phyloP scores from a whole-genome alignment of 108 stramenopile species.

The Cyclotella sp. region DNA sequence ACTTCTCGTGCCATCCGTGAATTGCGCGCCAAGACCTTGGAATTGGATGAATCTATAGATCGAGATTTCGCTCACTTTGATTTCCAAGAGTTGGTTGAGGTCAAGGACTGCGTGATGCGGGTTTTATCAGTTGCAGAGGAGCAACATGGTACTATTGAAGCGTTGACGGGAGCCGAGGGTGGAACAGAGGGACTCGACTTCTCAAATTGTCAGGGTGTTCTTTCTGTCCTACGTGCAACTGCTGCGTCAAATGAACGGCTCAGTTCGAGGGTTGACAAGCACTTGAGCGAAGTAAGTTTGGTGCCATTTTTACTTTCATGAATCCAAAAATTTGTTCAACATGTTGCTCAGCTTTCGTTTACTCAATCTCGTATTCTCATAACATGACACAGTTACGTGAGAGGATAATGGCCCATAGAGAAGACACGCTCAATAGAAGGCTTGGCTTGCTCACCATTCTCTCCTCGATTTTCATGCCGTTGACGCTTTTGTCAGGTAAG shows the following conservation, averaged over 20 bases:
- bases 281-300: slow-evolving; percentile 38
- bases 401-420: slow-evolving; percentile 48
- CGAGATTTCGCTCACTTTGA: slow-evolving; percentile 39
- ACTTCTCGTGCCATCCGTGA: slow-evolving; percentile 53
- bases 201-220: slow-evolving; percentile 37
- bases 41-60: slow-evolving; percentile 57
- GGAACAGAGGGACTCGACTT: slow-evolving; percentile 53
- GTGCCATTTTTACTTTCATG: background rate
- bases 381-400: slow-evolving; percentile 7
- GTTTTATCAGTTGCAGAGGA: slow-evolving; percentile 61
- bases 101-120: slow-evolving; percentile 53
- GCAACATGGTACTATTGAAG: slow-evolving; percentile 68
- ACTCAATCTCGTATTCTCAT: background rate
- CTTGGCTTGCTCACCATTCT: slow-evolving; percentile 54
- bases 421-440: slow-evolving; percentile 51
- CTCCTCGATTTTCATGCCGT: slow-evolving; percentile 60
- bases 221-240: slow-evolving; percentile 46
- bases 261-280: slow-evolving; percentile 55
- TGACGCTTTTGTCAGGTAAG: slow-evolving; percentile 54
- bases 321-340: background rate
- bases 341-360: background rate
- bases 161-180: slow-evolving; percentile 39
- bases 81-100: slow-evolving; percentile 49
- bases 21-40: slow-evolving; percentile 39
- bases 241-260: slow-evolving; percentile 58